A percentile compares a stretch with the other conserved stretches of the same genome.
phyloP scores from a whole-genome alignment of 2,329 filamentous ascomycete genomes.

The Bipolaris zeicola region DNA sequence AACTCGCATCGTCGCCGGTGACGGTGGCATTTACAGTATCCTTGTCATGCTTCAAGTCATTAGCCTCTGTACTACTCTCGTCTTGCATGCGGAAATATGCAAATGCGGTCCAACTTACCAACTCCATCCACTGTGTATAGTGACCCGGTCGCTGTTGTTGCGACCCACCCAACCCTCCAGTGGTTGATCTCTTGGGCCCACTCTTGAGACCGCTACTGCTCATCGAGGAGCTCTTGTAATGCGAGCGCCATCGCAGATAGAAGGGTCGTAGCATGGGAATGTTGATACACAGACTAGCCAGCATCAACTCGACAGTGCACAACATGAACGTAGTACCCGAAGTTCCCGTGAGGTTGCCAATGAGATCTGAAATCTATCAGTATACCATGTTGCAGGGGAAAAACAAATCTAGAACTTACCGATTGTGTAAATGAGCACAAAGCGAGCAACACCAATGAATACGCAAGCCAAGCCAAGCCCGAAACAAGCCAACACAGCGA shows the following conservation, averaged over 20 bases:
- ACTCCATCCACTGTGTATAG: constrained; percentile 30
- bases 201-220: constrained; percentile 9
- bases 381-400: too few relatives aligned
- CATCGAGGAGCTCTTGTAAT: constrained; percentile 22
- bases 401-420: constrained; percentile 3
- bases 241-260: constrained; percentile 25
- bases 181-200: constrained; percentile 12
- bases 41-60: constrained; percentile 23
- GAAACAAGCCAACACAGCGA: constrained; percentile 30
- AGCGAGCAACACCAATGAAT: constrained; percentile 28
- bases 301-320: constrained; percentile 29
- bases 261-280: constrained; percentile 32
- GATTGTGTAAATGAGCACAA: constrained; percentile 28
- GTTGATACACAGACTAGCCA: constrained; percentile 31
- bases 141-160: constrained; percentile 14
- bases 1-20: constrained; percentile 27
- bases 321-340: constrained; percentile 32
- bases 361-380: constrained; percentile 20
- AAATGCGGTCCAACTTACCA: constrained; percentile 15
- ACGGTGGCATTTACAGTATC: constrained; percentile 20
- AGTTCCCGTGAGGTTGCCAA: constrained; percentile 29
- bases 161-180: constrained; percentile 10
- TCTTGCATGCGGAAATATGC: neutral
- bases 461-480: constrained; percentile 26
- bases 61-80: neutral